A percentile compares a stretch with the other conserved stretches of the same genome.
phyloP scores from a whole-genome alignment of 352 stramenopile genomes.

The Phytophthora lateralis region DNA sequence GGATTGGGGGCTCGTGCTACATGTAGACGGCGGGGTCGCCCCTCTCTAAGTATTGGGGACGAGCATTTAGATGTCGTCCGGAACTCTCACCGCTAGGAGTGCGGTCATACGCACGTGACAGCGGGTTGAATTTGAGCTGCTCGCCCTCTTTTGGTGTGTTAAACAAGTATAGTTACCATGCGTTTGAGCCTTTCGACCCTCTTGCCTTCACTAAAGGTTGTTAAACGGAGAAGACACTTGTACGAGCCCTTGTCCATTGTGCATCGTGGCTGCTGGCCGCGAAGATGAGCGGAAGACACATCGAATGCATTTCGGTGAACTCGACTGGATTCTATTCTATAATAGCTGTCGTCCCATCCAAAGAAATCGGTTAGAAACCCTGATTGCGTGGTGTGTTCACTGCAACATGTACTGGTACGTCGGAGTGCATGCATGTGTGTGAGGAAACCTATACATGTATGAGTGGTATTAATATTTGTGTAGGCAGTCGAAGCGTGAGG shows the following conservation, averaged over 20 bases:
- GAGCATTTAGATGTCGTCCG: slow-evolving; percentile 13
- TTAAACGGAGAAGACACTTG: no score
- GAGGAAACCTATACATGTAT: no score
- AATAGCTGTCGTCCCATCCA: no score
- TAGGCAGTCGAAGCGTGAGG: no score
- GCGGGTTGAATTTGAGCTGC: slow-evolving; percentile 32
- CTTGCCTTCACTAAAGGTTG: background rate
- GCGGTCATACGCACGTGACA: slow-evolving; percentile 13
- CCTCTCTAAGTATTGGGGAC: background rate
- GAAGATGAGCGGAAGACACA: no score
- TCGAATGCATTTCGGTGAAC: slow-evolving; percentile 4
- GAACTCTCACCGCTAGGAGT: slow-evolving; percentile 18
- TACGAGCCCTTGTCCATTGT: no score
- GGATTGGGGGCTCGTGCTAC: slow-evolving; percentile 3
- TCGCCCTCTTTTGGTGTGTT: slow-evolving; percentile 26
- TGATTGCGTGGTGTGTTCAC: no score
- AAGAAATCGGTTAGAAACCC: no score
- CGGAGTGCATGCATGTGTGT: no score
- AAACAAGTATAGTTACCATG: slow-evolving; percentile 36
- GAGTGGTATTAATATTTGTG: no score
- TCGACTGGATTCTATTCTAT: background rate
- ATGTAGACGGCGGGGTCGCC: slow-evolving; percentile 8
- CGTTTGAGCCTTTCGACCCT: slow-evolving; percentile 15
- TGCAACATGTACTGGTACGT: no score
- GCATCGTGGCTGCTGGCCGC: no score